Base-by-base conservation (phyloP, 2,329 filamentous ascomycete genomes). In the Xylariaceae sp. region DNA sequence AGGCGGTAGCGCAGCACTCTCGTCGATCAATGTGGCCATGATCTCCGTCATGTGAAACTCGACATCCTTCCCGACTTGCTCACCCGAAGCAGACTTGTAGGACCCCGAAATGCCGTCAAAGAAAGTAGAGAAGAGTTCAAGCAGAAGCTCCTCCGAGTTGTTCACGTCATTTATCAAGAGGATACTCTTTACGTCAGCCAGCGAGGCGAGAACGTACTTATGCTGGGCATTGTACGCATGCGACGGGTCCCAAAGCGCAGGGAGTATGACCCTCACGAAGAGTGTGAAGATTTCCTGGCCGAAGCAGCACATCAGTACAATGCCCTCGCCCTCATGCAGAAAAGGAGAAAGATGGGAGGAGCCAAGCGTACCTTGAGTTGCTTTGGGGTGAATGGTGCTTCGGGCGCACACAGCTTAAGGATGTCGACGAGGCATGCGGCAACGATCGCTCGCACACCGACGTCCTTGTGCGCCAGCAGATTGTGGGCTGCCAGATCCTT, bases 231-330 rank as follows among this genome's bases (percentile, higher is more conserved):
- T 90, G 70, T 96, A 97, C 8, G 89, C 82, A 59, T 94, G 84
- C 27, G 82, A 82, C 9, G 89, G 87, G 55, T 95, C 83, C 55
- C 87, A 83, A 17, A 97, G 78, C 31, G 88, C 81, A 32, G 89
- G 88, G 31, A 97, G 74, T 50, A 94, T 84, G 34, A 82, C 81
- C 41, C 79, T 82, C 52, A 96, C 78, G 59, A 96, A 88, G 46
- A 95, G 78, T 18, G 81, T 83, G 68, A 97, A 98, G 59, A 97
- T 90, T 65, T 94, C 88, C 88, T 94, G 49, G n/a, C n/a, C n/a
- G n/a, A 13, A 40, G 18, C n/a, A 21, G 36, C 27, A 17, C 16
- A 51, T 60, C 36, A 59, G 54, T 28, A 45, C 11, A 11, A 15
- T 21, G 7, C 19, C 18, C 13, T 18, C 17, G 38, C 33, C 34